A percentile compares a stretch with the other conserved stretches of the same genome.
Conservation (phyloP, 1,139 yeast species). For the Candida tetrigidarum region DNA sequence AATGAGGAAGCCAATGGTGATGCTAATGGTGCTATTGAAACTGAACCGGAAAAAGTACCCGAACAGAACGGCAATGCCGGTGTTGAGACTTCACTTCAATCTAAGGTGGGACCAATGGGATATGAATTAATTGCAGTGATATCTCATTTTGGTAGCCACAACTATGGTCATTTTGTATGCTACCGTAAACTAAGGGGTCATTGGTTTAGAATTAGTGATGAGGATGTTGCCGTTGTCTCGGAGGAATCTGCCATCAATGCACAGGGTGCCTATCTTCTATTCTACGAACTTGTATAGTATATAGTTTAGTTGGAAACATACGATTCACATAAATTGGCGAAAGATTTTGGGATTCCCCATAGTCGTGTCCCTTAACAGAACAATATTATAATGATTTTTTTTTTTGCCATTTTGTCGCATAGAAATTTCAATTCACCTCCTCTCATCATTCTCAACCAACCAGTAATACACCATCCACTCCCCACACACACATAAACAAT, state of each 20-base stretch:
- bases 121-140: slow-evolving; percentile 84
- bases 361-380: no score
- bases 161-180: slow-evolving; percentile 93
- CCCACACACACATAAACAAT: slow-evolving; percentile 20
- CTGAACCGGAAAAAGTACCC: no score
- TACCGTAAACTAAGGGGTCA: slow-evolving; percentile 78
- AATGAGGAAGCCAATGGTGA: slow-evolving; percentile 12
- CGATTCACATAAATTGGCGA: no score
- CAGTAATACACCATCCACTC: not conserved
- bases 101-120: slow-evolving; percentile 34
- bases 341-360: no score
- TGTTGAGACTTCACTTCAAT: slow-evolving; percentile 6
- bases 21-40: not conserved
- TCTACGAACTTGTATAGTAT: slow-evolving; percentile 60
- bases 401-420: not conserved
- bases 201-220: slow-evolving; percentile 97
- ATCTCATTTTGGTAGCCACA: slow-evolving; percentile 92
- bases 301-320: no score
- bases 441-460: not conserved
- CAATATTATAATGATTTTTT: not conserved
- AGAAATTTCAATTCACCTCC: not conserved
- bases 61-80: slow-evolving; percentile 15
- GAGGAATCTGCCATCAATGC: slow-evolving; percentile 80
- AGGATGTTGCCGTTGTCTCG: slow-evolving; percentile 76
- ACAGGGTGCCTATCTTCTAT: slow-evolving; percentile 92